phyloP scores from a whole-genome alignment of 192 early-diverging fungal species.

The Entophlyctis helioformis region DNA sequence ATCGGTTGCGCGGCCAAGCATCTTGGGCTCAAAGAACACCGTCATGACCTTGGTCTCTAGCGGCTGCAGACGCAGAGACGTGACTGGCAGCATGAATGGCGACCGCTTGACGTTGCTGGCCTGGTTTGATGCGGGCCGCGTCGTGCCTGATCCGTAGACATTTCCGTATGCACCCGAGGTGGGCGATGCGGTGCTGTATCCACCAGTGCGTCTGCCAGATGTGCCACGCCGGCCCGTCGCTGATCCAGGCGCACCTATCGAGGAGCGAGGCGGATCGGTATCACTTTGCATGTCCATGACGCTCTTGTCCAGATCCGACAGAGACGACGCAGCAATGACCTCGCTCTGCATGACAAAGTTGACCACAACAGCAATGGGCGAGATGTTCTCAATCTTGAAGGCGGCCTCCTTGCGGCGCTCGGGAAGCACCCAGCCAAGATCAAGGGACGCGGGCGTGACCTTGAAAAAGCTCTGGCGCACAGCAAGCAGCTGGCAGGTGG shows the following conservation, averaged over 20 bases:
- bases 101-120: slow-evolving; percentile 9
- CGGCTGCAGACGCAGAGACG: slow-evolving; percentile 24
- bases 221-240: too few relatives aligned
- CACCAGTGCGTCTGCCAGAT: too few relatives aligned
- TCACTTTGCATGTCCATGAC: too few relatives aligned
- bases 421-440: slow-evolving; percentile 48
- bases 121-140: too few relatives aligned
- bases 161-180: too few relatives aligned
- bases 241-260: too few relatives aligned
- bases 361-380: slow-evolving; percentile 14
- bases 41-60: slow-evolving; percentile 28
- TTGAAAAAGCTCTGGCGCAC: slow-evolving; percentile 36
- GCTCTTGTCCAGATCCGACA: too few relatives aligned
- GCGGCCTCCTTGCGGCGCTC: slow-evolving; percentile 29
- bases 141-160: too few relatives aligned
- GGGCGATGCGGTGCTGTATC: too few relatives aligned
- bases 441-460: slow-evolving; percentile 30
- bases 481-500: slow-evolving; percentile 26
- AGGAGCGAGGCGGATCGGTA: too few relatives aligned
- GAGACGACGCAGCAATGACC: slow-evolving; percentile 3
- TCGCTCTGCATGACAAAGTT: slow-evolving; percentile 26
- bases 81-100: slow-evolving; percentile 20
- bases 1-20: slow-evolving; percentile 33
- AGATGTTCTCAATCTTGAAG: slow-evolving; percentile 38
- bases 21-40: slow-evolving; percentile 36